Evolutionary conservation across 129 eudicot species (phyloP).

Genomic region (Daucus carota): DH1_v3.0 NC_030385.2:28288001-28288500

Average conservation of each 20-base stretch:
- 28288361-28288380: background rate
- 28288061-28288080: constrained; percentile 8
- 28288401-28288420: background rate
- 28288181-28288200: background rate
- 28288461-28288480: background rate
- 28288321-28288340: background rate
- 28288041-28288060: background rate
- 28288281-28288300: background rate
- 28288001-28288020: background rate
- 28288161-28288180: background rate
- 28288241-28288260: constrained; percentile 1
- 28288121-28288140: background rate
- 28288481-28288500: background rate
- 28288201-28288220: background rate
- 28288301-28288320: background rate
- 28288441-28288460: background rate
- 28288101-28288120: constrained; percentile 8
- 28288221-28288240: background rate
- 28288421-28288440: background rate
- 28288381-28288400: background rate
- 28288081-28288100: constrained; percentile 1
- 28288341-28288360: background rate
- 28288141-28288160: background rate
- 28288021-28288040: background rate
- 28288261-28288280: constrained; percentile 3